Conservation (phyloP, 768 basidiomycete genomes). For the Lepiota brunneoincarnata region DNA sequence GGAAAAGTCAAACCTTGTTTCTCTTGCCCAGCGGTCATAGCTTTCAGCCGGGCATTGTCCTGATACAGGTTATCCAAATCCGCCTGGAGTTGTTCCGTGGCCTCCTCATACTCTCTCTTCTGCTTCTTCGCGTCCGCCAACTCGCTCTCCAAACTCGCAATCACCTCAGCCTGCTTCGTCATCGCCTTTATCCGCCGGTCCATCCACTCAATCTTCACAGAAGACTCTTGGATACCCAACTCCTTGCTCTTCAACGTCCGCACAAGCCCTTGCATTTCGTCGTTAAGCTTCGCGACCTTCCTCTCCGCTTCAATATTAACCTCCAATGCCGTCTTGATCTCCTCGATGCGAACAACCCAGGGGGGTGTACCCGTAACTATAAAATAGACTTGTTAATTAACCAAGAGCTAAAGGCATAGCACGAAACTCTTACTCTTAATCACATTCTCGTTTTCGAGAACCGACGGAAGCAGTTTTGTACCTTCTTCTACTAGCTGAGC, state of each 20-base stretch:
- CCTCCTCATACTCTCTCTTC: conserved; percentile 87
- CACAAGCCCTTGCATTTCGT: conserved; percentile 86
- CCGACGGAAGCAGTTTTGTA: conserved; percentile 63
- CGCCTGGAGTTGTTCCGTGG: conserved; percentile 88
- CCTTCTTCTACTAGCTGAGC: conserved; percentile 69
- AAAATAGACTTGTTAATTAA: conserved; percentile 2
- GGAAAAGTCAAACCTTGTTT: conserved; percentile 54
- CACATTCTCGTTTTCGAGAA: conserved; percentile 74
- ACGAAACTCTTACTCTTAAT: conserved; percentile 59
- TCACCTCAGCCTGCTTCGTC: conserved; percentile 86
- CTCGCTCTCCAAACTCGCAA: conserved; percentile 78
- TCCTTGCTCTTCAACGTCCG: conserved; percentile 87
- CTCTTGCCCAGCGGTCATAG: conserved; percentile 61
- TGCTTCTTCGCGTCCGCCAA: conserved; percentile 81
- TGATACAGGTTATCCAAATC: conserved; percentile 86
- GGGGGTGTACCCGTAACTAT: conserved; percentile 75
- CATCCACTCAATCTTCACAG: conserved; percentile 93
- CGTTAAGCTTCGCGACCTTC: conserved; percentile 79
- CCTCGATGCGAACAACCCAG: conserved; percentile 79
- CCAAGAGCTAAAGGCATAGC: background rate
- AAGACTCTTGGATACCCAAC: conserved; percentile 82
- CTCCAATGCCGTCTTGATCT: conserved; percentile 79
- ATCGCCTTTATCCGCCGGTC: conserved; percentile 89
- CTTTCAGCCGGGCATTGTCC: conserved; percentile 83
- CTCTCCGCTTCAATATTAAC: conserved; percentile 92